Conservation (phyloP, 805 yeast species). For the Metschnikowia bowlesiae region DNA sequence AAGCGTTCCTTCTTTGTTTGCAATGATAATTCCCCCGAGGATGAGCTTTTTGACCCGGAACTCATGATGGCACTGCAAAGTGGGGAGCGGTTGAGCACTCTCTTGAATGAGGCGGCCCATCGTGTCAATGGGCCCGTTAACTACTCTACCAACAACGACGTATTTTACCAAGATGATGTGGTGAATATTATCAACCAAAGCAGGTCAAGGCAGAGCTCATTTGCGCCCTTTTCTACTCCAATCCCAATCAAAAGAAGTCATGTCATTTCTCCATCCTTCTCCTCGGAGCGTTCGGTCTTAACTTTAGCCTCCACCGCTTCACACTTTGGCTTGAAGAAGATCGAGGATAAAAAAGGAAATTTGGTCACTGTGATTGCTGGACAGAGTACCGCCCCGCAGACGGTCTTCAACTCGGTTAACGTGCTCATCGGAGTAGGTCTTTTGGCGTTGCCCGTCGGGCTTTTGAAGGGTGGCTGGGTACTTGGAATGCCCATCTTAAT, state of each 20-base stretch:
- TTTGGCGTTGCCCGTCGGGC: constrained; percentile 61
- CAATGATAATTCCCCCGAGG: constrained; percentile 34
- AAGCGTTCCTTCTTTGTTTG: constrained; percentile 55
- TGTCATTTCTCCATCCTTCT: constrained; percentile 39
- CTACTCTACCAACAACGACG: constrained; percentile 25
- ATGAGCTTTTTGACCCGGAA: constrained; percentile 64
- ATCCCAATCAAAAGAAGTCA: constrained; percentile 27
- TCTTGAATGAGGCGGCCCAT: constrained; percentile 22
- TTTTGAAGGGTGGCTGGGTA: constrained; percentile 61
- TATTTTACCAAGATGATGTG: constrained; percentile 38
- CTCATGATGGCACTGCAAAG: constrained; percentile 60
- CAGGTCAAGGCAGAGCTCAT: constrained; percentile 28
- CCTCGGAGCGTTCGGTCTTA: constrained; percentile 37
- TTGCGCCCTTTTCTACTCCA: constrained; percentile 8
- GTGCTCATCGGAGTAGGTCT: constrained; percentile 66
- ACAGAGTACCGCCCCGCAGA: constrained; percentile 73
- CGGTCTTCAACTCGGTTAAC: constrained; percentile 62
- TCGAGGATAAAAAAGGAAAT: constrained; percentile 69
- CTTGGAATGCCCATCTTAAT: constrained; percentile 57
- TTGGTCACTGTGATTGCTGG: constrained; percentile 71
- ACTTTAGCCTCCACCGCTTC: constrained; percentile 40
- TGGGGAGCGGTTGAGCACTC: constrained; percentile 63
- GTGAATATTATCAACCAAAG: constrained; percentile 21
- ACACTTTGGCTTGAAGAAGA: constrained; percentile 52
- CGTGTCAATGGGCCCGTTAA: constrained; percentile 7